Conservation (phyloP, 495 filamentous ascomycete species). For the Lindgomyces ingoldianus region DNA sequence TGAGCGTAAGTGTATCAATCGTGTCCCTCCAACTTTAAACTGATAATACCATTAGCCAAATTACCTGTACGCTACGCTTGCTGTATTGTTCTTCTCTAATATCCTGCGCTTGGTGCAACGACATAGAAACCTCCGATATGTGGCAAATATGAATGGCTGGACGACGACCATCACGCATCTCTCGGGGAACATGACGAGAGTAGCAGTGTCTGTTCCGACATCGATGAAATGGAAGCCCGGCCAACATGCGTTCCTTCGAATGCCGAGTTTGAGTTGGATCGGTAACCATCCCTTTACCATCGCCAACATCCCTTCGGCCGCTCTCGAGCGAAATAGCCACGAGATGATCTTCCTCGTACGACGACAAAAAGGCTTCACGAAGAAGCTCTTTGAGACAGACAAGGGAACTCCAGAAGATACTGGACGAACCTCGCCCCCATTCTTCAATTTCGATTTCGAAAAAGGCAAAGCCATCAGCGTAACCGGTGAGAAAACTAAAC, state of each 20-base stretch:
- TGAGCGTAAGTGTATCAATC: constrained; percentile 21
- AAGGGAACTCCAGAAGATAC: neutral
- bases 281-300: constrained; percentile 31
- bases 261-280: constrained; percentile 11
- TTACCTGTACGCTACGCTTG: constrained; percentile 22
- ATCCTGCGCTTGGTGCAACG: constrained; percentile 14
- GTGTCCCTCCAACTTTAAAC: neutral
- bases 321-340: neutral
- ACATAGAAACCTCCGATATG: constrained; percentile 1
- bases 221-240: constrained; percentile 26
- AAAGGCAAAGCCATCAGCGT: neutral
- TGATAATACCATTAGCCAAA: constrained; percentile 9
- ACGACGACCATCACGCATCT: constrained; percentile 21
- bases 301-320: constrained; percentile 14
- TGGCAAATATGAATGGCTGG: constrained; percentile 9
- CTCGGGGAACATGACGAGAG: constrained; percentile 18
- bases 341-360: constrained; percentile 23
- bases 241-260: constrained; percentile 24
- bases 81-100: neutral
- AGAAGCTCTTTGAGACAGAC: neutral
- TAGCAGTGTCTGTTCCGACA: constrained; percentile 20
- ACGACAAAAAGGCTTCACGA: constrained; percentile 22
- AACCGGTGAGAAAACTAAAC: too few species aligned
- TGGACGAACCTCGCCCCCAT: neutral
- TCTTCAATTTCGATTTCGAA: neutral